These are phyloP conservation scores for Termitomyces bulborhizus DNA, from an alignment of 768 basidiomycete species.

Conservation along the genomic window DNA sequence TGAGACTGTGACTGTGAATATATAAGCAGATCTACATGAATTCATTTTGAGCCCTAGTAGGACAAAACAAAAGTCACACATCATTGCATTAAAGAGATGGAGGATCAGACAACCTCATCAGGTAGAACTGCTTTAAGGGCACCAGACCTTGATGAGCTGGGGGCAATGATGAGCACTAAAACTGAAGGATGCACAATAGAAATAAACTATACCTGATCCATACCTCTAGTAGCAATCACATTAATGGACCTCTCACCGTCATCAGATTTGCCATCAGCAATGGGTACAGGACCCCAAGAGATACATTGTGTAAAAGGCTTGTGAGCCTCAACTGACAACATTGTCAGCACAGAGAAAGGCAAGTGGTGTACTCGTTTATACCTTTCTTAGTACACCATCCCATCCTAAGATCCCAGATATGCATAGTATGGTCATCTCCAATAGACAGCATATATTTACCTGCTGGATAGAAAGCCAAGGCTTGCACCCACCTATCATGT, in stretches of 20 bases:
- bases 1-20: background rate
- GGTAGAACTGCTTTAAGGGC: background rate
- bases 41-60: background rate
- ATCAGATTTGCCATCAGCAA: slow-evolving; percentile 13
- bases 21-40: background rate
- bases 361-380: slow-evolving; percentile 36
- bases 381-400: slow-evolving; percentile 65
- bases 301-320: too few species aligned
- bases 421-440: slow-evolving; percentile 35
- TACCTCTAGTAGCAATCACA: slow-evolving; percentile 18
- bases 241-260: slow-evolving; percentile 11
- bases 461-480: slow-evolving; percentile 66
- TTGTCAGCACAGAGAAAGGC: background rate
- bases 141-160: slow-evolving; percentile 8
- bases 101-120: background rate
- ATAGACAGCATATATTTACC: slow-evolving; percentile 66
- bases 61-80: background rate
- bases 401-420: slow-evolving; percentile 63
- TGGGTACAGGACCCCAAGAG: too few species aligned
- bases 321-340: slow-evolving; percentile 8
- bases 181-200: background rate
- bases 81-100: background rate
- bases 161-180: background rate
- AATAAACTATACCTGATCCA: slow-evolving; percentile 4
- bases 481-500: slow-evolving; percentile 72